A percentile compares a stretch with the other conserved stretches of the same genome.
Evolutionary conservation across 305 asterid species (phyloP).

Genomic region (Solanum aculeatissimum): DNA sequence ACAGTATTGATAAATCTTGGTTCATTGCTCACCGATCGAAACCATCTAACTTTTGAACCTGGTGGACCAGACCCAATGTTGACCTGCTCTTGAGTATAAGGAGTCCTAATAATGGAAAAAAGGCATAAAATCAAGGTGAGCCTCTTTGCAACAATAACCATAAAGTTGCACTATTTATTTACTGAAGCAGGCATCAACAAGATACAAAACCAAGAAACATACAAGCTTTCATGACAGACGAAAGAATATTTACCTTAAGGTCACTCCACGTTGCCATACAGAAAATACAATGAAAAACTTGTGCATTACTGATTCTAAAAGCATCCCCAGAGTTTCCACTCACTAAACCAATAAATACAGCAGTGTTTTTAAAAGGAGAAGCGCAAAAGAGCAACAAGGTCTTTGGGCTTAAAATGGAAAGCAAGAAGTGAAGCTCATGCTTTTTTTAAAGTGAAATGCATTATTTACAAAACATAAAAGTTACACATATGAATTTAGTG

Average conservation of each 20-base stretch:
- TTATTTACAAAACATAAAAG: not conserved
- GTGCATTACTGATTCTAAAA: not conserved
- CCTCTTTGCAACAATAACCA: not conserved
- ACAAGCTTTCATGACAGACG: not conserved
- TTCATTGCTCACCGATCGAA: slow-evolving; percentile 50
- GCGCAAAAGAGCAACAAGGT: not conserved
- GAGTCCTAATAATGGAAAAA: slow-evolving; percentile 38
- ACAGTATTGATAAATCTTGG: slow-evolving; percentile 65
- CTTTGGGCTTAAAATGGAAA: not conserved
- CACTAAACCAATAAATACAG: not conserved
- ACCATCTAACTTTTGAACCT: slow-evolving; percentile 68
- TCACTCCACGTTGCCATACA: not conserved
- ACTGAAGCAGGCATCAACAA: not conserved
- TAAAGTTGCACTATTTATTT: not conserved
- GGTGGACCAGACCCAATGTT: slow-evolving; percentile 74
- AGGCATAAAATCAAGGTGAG: not conserved
- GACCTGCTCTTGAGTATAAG: slow-evolving; percentile 50
- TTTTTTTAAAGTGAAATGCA: not conserved
- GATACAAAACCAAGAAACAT: not conserved
- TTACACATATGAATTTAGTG: not conserved
- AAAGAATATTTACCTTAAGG: not conserved
- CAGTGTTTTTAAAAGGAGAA: not conserved
- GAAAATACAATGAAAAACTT: not conserved
- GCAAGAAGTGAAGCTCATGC: not conserved
- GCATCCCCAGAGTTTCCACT: not conserved